Evolutionary conservation across 441 rosid genomes (phyloP), one percentile per base, ranked within the genome.

Genomic region (Gossypium lobatum): DNA sequence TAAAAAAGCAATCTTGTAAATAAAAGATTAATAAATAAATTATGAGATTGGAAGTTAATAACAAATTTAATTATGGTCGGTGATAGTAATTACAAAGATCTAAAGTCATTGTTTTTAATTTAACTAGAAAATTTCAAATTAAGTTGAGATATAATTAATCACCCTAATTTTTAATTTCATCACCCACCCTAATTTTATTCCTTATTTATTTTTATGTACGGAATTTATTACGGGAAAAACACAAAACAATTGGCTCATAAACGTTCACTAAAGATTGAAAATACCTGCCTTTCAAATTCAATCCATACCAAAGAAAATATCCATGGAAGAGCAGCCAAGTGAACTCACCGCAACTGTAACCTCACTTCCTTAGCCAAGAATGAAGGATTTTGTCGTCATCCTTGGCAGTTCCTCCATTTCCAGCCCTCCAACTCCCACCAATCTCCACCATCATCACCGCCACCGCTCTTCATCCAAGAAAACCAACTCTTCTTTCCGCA

Each of bases 271-370:
- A 28, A 39, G 58, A 16, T 55, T 4, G 48, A 28, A 16, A 79
- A 81, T 64, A 73, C 70, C 84, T 50, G 81, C 95, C 93, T 85
- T 85, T 82, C 89, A 90, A 85, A 83, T 85, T 66, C 87, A 83
- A 91, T 88, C 95, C 85, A 72, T 66, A 57, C 63, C 54, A 16
- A 11, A 0, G 7, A 59, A 18, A 73, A 71, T 59, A 34, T 58
- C 39, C 20, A 69, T 73, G 52, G 65, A 55, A 42, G 46, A 55
- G 9, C 57, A 31, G 48, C 46, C 10, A 3, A 9, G 2, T 20
- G 55, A 31, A 63, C 31, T 45, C 64, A n/a, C 21, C 48, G 16
- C 7, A 45, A 67, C 23, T 14, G 26, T 17, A 45, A 3, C 13
- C 17, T 50, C 25, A 37, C 79, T 70, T 82, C 65, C 76, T 69